Percentiles rank a stretch among this genome's conserved stretches.
These are phyloP conservation scores for Colletotrichum filicis DNA, from an alignment of 2,329 filamentous ascomycete species.

Conservation along the genomic window DNA sequence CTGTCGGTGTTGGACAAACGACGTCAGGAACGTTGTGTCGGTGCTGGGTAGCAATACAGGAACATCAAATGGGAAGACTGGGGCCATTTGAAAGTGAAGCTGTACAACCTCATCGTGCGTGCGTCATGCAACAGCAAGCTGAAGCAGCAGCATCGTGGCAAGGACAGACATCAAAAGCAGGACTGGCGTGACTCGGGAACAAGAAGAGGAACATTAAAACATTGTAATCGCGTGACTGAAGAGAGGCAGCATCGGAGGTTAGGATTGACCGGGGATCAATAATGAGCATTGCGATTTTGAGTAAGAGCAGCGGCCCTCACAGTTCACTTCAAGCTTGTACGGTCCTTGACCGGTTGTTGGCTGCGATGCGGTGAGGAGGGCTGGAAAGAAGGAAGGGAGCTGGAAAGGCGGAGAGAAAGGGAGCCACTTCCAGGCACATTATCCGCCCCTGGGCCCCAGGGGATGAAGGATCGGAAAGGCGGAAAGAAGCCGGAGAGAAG, in stretches of 20 bases:
- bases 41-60: constrained; percentile 24
- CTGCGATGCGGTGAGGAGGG: constrained; percentile 32
- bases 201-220: background rate
- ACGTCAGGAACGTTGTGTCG: constrained; percentile 28
- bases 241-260: background rate
- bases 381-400: constrained; percentile 8
- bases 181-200: background rate
- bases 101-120: constrained; percentile 35
- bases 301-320: background rate
- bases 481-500: constrained; percentile 30
- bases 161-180: background rate
- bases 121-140: constrained; percentile 12
- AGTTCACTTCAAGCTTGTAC: background rate
- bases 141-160: background rate
- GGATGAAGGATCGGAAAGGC: constrained; percentile 23
- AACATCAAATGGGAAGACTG: background rate
- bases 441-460: background rate
- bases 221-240: background rate
- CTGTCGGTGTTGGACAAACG: constrained; percentile 12
- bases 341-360: background rate
- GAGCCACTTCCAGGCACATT: background rate
- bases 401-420: background rate
- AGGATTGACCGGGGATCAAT: constrained; percentile 4
- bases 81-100: constrained; percentile 20
- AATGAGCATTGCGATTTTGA: background rate